A percentile compares a stretch with the other conserved stretches of the same genome.
Evolutionary conservation across 768 basidiomycete species (phyloP).

Genomic region (Boletellus emodensis): DNA sequence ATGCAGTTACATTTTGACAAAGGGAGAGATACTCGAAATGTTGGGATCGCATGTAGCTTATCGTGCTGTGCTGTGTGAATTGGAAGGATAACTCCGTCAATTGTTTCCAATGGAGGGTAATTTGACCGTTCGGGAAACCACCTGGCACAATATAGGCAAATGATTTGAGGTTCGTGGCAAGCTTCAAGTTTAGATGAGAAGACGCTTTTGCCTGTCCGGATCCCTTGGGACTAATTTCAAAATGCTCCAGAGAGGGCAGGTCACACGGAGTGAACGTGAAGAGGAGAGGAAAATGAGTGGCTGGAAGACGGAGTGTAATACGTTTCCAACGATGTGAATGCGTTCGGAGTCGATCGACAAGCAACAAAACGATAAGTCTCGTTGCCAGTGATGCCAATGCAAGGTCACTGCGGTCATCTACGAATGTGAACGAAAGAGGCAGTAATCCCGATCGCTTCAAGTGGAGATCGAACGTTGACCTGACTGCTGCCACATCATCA

Average conservation of each 20-base stretch:
- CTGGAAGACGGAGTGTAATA: neutral
- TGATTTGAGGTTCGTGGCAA: slow-evolving; percentile 11
- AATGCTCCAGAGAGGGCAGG: slow-evolving; percentile 8
- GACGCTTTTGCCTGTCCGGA: neutral
- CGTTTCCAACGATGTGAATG: slow-evolving; percentile 11
- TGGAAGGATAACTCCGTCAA: slow-evolving; percentile 12
- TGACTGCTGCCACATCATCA: neutral
- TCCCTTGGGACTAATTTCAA: slow-evolving; percentile 4
- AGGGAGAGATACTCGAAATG: slow-evolving; percentile 4
- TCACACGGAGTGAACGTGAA: slow-evolving; percentile 14
- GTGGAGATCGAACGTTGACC: slow-evolving; percentile 5
- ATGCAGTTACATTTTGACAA: slow-evolving; percentile 18
- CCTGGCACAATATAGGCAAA: slow-evolving; percentile 11
- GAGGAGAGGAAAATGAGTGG: slow-evolving; percentile 7
- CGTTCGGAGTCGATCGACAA: slow-evolving; percentile 10
- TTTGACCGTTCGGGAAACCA: neutral
- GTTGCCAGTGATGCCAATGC: neutral
- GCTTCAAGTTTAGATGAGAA: slow-evolving; percentile 1
- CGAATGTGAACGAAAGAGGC: slow-evolving; percentile 16
- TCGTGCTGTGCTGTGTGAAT: neutral
- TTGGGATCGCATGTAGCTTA: neutral
- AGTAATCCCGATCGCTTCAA: slow-evolving; percentile 10
- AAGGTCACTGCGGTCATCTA: slow-evolving; percentile 10
- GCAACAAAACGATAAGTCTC: slow-evolving; percentile 1
- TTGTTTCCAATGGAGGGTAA: slow-evolving; percentile 10